Evolutionary conservation across 2,329 filamentous ascomycete species (phyloP).

Genomic region (Xenoacremonium recifei): DNA sequence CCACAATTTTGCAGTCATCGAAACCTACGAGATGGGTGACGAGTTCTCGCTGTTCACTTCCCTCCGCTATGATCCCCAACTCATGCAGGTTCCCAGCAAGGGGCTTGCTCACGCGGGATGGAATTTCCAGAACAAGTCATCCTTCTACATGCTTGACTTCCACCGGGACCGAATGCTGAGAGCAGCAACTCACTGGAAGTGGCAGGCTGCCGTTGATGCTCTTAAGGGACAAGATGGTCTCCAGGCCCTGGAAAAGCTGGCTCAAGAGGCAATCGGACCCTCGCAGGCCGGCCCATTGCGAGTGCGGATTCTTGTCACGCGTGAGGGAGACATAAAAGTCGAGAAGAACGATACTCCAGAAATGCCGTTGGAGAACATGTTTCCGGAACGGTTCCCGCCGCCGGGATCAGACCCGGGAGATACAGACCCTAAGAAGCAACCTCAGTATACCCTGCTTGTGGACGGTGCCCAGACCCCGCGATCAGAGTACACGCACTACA

Average conservation of each 20-base stretch:
- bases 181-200: slow-evolving; percentile 57
- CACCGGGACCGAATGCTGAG: slow-evolving; percentile 77
- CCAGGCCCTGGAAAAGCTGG: slow-evolving; percentile 30
- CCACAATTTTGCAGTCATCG: too few relatives aligned
- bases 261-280: slow-evolving; percentile 35
- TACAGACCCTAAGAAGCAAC: slow-evolving; percentile 24
- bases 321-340: slow-evolving; percentile 46
- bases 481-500: slow-evolving; percentile 76
- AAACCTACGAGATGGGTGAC: slow-evolving; percentile 30
- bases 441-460: slow-evolving; percentile 42
- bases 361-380: slow-evolving; percentile 51
- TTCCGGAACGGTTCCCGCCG: slow-evolving; percentile 53
- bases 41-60: slow-evolving; percentile 67
- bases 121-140: slow-evolving; percentile 53
- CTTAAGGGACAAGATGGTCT: slow-evolving; percentile 49
- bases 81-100: slow-evolving; percentile 44
- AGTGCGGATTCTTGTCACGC: slow-evolving; percentile 54
- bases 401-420: slow-evolving; percentile 30
- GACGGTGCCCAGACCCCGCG: slow-evolving; percentile 40
- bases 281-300: slow-evolving; percentile 39
- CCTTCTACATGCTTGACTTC: slow-evolving; percentile 76
- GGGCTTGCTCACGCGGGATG: slow-evolving; percentile 45
- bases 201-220: slow-evolving; percentile 43
- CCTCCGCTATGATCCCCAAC: slow-evolving; percentile 65
- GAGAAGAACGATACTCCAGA: slow-evolving; percentile 36